Conservation (phyloP, 441 rosid species). For the Jatropha podagrica region DNA sequence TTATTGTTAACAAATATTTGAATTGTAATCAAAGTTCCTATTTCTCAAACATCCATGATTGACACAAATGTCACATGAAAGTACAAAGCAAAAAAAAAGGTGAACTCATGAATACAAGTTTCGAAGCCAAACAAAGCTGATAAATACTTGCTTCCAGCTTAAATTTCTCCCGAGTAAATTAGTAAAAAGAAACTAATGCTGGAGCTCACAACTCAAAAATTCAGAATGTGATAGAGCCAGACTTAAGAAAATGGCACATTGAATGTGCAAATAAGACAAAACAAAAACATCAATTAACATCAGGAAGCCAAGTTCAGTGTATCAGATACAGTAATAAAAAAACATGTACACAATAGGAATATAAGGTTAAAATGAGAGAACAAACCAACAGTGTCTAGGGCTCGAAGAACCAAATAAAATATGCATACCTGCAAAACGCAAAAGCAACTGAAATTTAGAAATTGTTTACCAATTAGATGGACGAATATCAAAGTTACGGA, state of each 20-base stretch:
- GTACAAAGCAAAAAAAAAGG: background rate
- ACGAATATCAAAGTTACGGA: background rate
- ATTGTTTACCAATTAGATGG: constrained; percentile 4
- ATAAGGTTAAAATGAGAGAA: constrained; percentile 33
- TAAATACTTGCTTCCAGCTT: background rate
- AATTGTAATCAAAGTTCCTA: background rate
- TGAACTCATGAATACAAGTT: background rate
- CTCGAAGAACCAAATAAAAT: constrained; percentile 96
- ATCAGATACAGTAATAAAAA: background rate
- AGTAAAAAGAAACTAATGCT: background rate
- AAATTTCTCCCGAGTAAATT: background rate
- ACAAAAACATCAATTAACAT: background rate
- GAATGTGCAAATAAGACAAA: background rate
- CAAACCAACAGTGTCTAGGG: constrained; percentile 97
- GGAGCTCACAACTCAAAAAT: background rate
- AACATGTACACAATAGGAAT: background rate
- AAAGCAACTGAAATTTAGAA: background rate
- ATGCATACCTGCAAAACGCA: constrained; percentile 72
- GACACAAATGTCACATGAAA: background rate
- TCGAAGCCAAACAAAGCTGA: background rate
- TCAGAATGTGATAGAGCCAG: background rate
- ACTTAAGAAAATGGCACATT: background rate
- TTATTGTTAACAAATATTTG: background rate
- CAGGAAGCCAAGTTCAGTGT: background rate
- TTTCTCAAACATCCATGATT: background rate